A percentile compares a stretch with the other conserved stretches of the same genome.
phyloP scores from a whole-genome alignment of 495 filamentous ascomycete species.

The Aspergillus ellipticus region DNA sequence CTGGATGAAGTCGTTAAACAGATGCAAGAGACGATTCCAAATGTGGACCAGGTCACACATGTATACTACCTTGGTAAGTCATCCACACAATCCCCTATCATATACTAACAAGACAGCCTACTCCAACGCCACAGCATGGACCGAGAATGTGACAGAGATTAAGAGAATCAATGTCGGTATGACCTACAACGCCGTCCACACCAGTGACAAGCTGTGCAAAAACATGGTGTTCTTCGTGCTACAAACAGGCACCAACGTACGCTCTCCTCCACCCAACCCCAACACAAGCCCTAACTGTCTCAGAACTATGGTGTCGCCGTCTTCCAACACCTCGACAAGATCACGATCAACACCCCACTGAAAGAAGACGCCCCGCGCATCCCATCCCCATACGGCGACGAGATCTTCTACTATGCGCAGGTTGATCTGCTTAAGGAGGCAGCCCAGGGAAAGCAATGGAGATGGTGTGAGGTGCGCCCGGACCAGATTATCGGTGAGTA shows the following conservation, averaged over 20 bases:
- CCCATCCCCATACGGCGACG: constrained; percentile 35
- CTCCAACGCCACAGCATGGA: constrained; percentile 21
- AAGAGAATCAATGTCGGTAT: constrained; percentile 19
- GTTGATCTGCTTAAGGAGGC: constrained; percentile 35
- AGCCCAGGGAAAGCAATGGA: constrained; percentile 37
- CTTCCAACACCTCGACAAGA: constrained; percentile 18
- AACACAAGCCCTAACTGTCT: background rate
- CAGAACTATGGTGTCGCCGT: constrained; percentile 40
- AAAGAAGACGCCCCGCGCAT: constrained; percentile 34
- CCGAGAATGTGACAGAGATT: constrained; percentile 17
- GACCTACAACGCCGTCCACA: constrained; percentile 22
- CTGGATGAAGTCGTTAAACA: constrained; percentile 14
- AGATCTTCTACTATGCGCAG: constrained; percentile 48
- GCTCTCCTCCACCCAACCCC: background rate
- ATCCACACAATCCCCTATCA: background rate
- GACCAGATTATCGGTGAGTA: constrained; percentile 43
- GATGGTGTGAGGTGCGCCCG: constrained; percentile 42
- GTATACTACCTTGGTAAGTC: constrained; percentile 27
- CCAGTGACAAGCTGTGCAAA: constrained; percentile 22
- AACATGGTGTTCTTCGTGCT: constrained; percentile 34
- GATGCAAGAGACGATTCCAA: constrained; percentile 18
- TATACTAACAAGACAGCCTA: constrained; percentile 12
- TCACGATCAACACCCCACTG: constrained; percentile 23
- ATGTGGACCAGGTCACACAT: constrained; percentile 26
- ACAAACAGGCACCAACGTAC: constrained; percentile 40